Base-by-base conservation (phyloP, 1,139 yeast species). In the Scheffersomyces cryptocercus region DNA sequence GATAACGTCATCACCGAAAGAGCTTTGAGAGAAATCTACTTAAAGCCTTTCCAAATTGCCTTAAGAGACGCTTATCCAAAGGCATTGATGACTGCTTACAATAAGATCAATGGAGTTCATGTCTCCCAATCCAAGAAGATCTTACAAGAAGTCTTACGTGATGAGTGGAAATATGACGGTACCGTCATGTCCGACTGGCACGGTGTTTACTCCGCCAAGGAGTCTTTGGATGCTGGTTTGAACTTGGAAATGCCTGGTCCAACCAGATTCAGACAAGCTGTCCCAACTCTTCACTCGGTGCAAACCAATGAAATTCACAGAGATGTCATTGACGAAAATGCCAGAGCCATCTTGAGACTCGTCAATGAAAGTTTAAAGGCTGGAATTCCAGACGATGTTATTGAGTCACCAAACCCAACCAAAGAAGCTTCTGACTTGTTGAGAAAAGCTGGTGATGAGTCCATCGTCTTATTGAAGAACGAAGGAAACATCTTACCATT, bases 181-280 rank as follows among this genome's bases (percentile, higher is more conserved):
- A 61, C 75, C 46, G 62, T 75, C 32, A 79, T 82, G 81, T 75
- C 82, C 28, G 87, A 82, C 59, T 82, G 86, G 87, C 77, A 58
- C 56, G 87, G 86, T 41, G 73, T 75, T n/a, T 80, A 77, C 54
- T 68, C 82, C 28, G 66, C 67, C 32, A 70, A 68, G 44, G 72
- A 68, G 30, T 62, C 81, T 15, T 59, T 81, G 44, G 72, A 74
- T 43, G 79, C 79, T 33, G 85, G 85, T n/a, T 61, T 81, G 44
- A 82, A 79, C 54, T 61, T 82, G 49, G 86, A 81, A 56, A 81
- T 81, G 83, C 87, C 86, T 1, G 86, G 86, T 34, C 80, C 82
- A 7, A 61, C 82, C 28, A 58, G 70, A 39, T 71, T 72, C 62
- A 67, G 85, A 62, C 67, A 70, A 31, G 45, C 55, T 16, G 65